These are phyloP conservation scores for Torulaspora gathmanii DNA, from an alignment of 805 yeast species.

Conservation along the genomic window DNA sequence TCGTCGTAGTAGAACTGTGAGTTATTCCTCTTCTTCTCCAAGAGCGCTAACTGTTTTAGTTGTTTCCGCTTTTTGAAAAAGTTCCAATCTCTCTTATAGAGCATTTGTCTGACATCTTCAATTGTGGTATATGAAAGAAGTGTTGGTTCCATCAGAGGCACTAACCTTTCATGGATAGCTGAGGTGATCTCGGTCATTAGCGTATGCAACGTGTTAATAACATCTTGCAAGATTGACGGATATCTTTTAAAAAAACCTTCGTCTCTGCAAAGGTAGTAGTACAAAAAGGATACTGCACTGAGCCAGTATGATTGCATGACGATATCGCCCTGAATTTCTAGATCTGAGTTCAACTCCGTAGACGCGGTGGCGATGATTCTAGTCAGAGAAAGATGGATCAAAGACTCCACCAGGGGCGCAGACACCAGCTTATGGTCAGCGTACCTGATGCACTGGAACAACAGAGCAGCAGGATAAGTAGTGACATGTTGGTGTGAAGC, in stretches of 20 bases:
- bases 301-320: conserved; percentile 83
- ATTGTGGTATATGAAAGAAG: conserved; percentile 72
- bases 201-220: conserved; percentile 52
- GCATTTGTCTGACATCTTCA: conserved; percentile 71
- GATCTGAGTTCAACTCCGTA: conserved; percentile 10
- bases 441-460: conserved; percentile 67
- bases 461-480: conserved; percentile 59
- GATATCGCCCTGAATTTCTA: conserved; percentile 48
- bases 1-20: conserved; percentile 55
- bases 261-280: conserved; percentile 71
- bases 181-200: conserved; percentile 61
- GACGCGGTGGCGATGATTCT: conserved; percentile 53
- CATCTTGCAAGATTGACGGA: conserved; percentile 58
- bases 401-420: conserved; percentile 50
- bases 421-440: conserved; percentile 53
- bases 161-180: conserved; percentile 58
- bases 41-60: conserved; percentile 19
- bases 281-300: conserved; percentile 67
- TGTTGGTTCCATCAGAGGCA: conserved; percentile 56
- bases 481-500: conserved; percentile 46
- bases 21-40: conserved; percentile 11
- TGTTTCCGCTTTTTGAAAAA: conserved; percentile 44
- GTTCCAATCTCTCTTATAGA: conserved; percentile 72
- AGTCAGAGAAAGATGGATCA: conserved; percentile 56
- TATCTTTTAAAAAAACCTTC: conserved; percentile 50